Evolutionary conservation across 2,329 filamentous ascomycete genomes (phyloP), one percentile per base, ranked within the genome.

Genomic region (Elsinoe perseae): DNA sequence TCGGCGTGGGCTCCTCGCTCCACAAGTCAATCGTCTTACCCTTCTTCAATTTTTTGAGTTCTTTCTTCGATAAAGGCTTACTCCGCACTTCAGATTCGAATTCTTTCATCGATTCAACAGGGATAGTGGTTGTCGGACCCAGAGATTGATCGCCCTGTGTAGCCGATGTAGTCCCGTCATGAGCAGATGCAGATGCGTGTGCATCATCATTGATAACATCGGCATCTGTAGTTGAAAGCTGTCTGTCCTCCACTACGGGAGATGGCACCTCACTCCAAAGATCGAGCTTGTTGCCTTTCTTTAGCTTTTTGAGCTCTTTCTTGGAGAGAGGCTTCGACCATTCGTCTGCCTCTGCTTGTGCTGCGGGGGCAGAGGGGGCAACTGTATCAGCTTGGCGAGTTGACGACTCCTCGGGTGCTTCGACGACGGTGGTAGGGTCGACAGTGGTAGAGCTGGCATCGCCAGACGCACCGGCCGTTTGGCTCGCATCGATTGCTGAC

Each of bases 301-400:
- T 56, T 18, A 50, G 42, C 50, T 59, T 59, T 21, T 59, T 57
- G 32, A 56, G 56, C 18, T 56, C 54, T 23, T 59, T 59, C 42
- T 59, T 56, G 3, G 57, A 58, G 9, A 56, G 20, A 12, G 40
- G 40, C n/a, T 44, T 44, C 12, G 40, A 27, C 40, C 40, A n/a
- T 25, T 44, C 40, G 4, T 44, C 20, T 3, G 20, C 9, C n/a
- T 44, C 40, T 3, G 21, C 20, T 12, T 16, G 21, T n/a, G 23
- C 20, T 12, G 10, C 18, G 4, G 25, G 5, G 18, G 16, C 9
- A 18, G 25, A 16, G 14, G 7, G 4, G 6, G 18, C 38, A 8
- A 20, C 21, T 12, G 21, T 14, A 3, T 12, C 10, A 9, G 12
- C 32, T 3, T 6, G 32, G 9, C 3, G 32, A 14, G 12, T 6